A percentile compares a stretch with the other conserved stretches of the same genome.
Evolutionary conservation across 345 rosid genomes (phyloP).

Genomic region (Alliaria petiolata): DNA sequence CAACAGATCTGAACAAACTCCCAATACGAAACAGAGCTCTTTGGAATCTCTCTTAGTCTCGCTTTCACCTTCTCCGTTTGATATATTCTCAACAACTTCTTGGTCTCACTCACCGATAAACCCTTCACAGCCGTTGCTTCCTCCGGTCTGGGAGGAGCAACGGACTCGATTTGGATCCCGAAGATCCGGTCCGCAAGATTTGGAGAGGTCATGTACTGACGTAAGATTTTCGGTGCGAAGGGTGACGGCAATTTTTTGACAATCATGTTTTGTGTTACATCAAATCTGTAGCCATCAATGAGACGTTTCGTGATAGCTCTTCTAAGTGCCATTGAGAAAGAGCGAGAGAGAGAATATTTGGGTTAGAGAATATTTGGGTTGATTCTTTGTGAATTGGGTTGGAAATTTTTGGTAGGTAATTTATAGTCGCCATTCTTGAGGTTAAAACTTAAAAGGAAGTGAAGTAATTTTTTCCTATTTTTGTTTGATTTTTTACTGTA

Average conservation of each 20-base stretch:
- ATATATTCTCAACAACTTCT: conserved; percentile 56
- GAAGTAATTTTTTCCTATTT: neutral
- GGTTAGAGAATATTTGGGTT: conserved; percentile 8
- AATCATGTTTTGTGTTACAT: conserved; percentile 17
- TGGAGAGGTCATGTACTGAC: conserved; percentile 43
- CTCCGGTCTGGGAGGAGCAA: neutral
- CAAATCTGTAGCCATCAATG: conserved; percentile 14
- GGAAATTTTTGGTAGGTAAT: neutral
- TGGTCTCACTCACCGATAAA: conserved; percentile 48
- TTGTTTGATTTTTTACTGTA: neutral
- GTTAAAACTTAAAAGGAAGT: neutral
- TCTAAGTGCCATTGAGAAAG: conserved; percentile 50
- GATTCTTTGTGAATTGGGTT: neutral
- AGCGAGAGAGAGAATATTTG: neutral
- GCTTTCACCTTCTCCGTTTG: conserved; percentile 56
- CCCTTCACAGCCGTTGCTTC: conserved; percentile 21
- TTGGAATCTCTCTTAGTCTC: conserved; percentile 48
- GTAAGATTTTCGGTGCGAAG: neutral
- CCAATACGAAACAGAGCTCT: conserved; percentile 43
- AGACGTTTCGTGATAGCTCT: conserved; percentile 40
- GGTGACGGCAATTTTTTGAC: conserved; percentile 20
- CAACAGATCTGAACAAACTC: conserved; percentile 52
- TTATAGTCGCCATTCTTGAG: conserved; percentile 4
- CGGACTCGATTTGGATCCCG: conserved; percentile 13
- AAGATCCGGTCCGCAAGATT: conserved; percentile 28